These are phyloP conservation scores for Parafenestella ontariensis DNA, from an alignment of 2,329 filamentous ascomycete genomes.

Conservation along the genomic window DNA sequence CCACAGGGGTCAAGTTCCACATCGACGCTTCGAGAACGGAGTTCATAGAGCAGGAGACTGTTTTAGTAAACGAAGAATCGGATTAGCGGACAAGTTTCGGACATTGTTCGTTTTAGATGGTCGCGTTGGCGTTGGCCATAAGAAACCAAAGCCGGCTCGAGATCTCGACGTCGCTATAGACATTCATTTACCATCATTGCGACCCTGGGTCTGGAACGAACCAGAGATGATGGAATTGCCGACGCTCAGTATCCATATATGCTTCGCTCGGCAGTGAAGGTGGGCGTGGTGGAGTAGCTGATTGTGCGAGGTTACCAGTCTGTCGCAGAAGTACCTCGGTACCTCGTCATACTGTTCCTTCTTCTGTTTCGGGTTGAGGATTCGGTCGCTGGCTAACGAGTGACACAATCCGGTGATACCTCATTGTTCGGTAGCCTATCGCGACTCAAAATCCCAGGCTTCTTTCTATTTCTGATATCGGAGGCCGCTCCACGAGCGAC, in stretches of 20 bases:
- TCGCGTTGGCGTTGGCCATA: conserved; percentile 5
- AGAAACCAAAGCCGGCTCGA: neutral
- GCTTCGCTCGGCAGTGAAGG: conserved; percentile 4
- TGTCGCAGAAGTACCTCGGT: conserved; percentile 5
- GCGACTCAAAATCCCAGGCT: neutral
- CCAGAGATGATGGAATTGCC: conserved; percentile 19
- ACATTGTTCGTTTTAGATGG: conserved; percentile 17
- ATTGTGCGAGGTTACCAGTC: conserved; percentile 2
- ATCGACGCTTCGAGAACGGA: conserved; percentile 16
- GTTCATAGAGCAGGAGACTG: conserved; percentile 1
- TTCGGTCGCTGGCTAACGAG: neutral
- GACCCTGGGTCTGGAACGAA: conserved; percentile 7
- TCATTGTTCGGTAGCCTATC: neutral
- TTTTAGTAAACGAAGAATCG: neutral
- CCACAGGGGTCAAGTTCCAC: conserved; percentile 14
- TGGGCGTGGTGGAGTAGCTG: conserved; percentile 4
- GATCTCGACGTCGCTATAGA: conserved; percentile 7
- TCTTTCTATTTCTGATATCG: neutral
- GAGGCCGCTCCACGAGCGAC: no score
- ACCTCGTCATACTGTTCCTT: neutral
- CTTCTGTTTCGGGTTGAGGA: neutral
- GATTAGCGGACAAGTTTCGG: conserved; percentile 5
- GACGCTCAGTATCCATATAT: conserved; percentile 7
- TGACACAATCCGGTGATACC: neutral
- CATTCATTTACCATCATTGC: conserved; percentile 16